Evolutionary conservation across 2,329 filamentous ascomycete species (phyloP).

Genomic region (Aquanectria penicillioides): DNA sequence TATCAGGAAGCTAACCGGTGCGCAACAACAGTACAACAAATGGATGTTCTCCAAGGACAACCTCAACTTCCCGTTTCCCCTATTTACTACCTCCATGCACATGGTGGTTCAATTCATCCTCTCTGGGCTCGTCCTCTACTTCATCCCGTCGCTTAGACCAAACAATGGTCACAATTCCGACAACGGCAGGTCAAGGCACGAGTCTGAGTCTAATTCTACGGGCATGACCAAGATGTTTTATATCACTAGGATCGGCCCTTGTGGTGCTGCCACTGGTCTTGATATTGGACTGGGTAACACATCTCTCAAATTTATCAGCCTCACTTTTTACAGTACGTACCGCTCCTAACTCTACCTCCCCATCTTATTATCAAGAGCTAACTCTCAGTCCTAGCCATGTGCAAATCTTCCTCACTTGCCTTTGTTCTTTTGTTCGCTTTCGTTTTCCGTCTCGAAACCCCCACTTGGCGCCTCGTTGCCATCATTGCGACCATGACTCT

Average conservation of each 20-base stretch:
- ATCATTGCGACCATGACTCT: constrained; percentile 93
- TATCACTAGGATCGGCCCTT: constrained; percentile 88
- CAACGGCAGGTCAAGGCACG: constrained; percentile 61
- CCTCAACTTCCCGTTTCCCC: constrained; percentile 90
- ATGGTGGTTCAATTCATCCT: constrained; percentile 95
- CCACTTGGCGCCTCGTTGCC: constrained; percentile 83
- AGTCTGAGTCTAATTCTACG: constrained; percentile 63
- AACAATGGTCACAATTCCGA: constrained; percentile 59
- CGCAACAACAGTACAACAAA: constrained; percentile 83
- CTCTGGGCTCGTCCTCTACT: constrained; percentile 79
- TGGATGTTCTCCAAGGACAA: constrained; percentile 96
- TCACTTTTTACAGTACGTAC: constrained; percentile 89
- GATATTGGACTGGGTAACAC: constrained; percentile 97
- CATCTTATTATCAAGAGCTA: background rate
- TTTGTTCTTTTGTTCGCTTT: constrained; percentile 98
- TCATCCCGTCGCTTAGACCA: constrained; percentile 85
- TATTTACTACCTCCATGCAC: constrained; percentile 95
- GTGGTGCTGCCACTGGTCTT: constrained; percentile 89
- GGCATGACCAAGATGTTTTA: constrained; percentile 93
- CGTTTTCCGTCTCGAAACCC: constrained; percentile 87
- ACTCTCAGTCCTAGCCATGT: constrained; percentile 75
- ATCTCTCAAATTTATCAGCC: constrained; percentile 92
- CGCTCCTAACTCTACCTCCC: background rate
- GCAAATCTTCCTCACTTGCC: constrained; percentile 94
- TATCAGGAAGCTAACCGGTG: constrained; percentile 34